Conservation (phyloP, 1,139 yeast genomes). For the Arxiozyma telluris region DNA sequence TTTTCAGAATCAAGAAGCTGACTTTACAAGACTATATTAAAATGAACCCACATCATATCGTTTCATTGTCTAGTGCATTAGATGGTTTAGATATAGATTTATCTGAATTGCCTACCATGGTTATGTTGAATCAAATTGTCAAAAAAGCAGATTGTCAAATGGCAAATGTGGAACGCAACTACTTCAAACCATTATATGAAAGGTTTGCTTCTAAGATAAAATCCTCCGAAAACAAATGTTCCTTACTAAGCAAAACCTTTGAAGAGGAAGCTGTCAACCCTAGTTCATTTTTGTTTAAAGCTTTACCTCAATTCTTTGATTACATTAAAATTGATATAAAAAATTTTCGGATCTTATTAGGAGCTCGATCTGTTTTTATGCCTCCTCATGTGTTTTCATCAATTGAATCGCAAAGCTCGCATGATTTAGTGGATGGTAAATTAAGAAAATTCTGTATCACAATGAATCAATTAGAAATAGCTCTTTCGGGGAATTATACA, state of each 20-base stretch:
- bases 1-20: constrained; percentile 19
- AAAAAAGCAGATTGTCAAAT: constrained; percentile 22
- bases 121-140: constrained; percentile 30
- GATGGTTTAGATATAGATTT: constrained; percentile 24
- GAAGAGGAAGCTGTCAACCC: constrained; percentile 24
- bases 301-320: constrained; percentile 44
- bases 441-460: constrained; percentile 33
- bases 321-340: constrained; percentile 32
- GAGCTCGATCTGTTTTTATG: constrained; percentile 54
- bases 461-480: constrained; percentile 21
- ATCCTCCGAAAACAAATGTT: constrained; percentile 39
- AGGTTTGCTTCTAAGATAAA: constrained; percentile 40
- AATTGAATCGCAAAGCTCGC: constrained; percentile 32
- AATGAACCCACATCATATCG: constrained; percentile 7
- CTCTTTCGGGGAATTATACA: constrained; percentile 20
- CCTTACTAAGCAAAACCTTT: constrained; percentile 33
- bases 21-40: constrained; percentile 5
- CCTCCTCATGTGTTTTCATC: constrained; percentile 35
- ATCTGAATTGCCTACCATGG: constrained; percentile 29
- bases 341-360: constrained; percentile 36
- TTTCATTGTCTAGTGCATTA: constrained; percentile 13
- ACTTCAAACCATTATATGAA: constrained; percentile 33
- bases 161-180: constrained; percentile 22
- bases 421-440: constrained; percentile 37
- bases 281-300: constrained; percentile 31